Evolutionary conservation across 768 basidiomycete species (phyloP), one percentile per base, ranked within the genome.

Genomic region (Coprinopsis marcescibilis): DNA sequence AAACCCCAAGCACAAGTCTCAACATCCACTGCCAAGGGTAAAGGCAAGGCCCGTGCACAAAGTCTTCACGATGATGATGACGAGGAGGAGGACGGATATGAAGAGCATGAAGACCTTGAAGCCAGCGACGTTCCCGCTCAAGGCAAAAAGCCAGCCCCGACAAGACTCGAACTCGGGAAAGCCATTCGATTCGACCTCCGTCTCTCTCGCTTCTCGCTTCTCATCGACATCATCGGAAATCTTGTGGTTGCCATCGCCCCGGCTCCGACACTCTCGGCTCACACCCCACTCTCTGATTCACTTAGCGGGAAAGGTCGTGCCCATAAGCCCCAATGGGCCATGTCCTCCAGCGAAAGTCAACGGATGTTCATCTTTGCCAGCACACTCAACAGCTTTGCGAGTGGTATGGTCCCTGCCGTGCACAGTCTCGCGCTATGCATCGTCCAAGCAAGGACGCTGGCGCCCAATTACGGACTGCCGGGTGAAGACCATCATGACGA

Each of bases 391-490:
- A 72, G 74, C 44, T 66, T 85, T 45, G 83, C 84, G n/a, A 74
- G 78, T 14, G 89, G 86, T 2, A 66, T 78, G 27, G 62, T 75
- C 30, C 88, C 89, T n/a, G 78, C 83, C 5, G 63, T 77, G 30
- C 82, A 88, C 34, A 85, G 83, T 57, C 67, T 91, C 39, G 85
- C 85, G 11, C 61, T 90, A 34, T 84, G 78, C 53, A 77, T 86
- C 44, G 48, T 70, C 49, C 76, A 79, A 52, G 64, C 68, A 13
- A 64, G 77, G 44, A 62, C 61, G 13, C 49, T 73, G 53, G 57
- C 67, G 27, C 17, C 46, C 8, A 24, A 40, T 19, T 42, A 52
- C 58, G 38, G 58, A 49, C 17, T 52, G 48, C 24, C 51, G 50
- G 1, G 56, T 42, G n/a, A 47, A 25, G 37, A 59, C n/a, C 10